Evolutionary conservation across 768 basidiomycete genomes (phyloP), one percentile per base, ranked within the genome.

Genomic region (Sarcomyxa edulis): DNA sequence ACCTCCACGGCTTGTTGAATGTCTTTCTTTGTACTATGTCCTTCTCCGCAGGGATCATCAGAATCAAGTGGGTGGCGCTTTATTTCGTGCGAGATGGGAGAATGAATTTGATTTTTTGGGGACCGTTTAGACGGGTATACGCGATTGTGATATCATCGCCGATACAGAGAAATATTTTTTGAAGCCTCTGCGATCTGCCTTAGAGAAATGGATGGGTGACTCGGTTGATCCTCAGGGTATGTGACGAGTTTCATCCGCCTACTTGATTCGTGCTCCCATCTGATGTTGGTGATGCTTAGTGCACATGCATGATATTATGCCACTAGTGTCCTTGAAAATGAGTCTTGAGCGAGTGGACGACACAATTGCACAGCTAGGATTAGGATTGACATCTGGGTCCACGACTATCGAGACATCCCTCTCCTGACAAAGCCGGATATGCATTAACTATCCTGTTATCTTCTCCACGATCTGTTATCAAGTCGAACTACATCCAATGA

Each of bases 1-100:
- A 48, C 62, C 77, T n/a, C 48, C 68, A 15, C 65, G 86, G 28
- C 61, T 90, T 16, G 67, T 72, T 0, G 84, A 87, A 44, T 78
- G 73, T 44, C 60, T 90, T 5, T 74, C 76, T 12, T 67, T 88
- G 35, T 84, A 81, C 51, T 87, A 82, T 46, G 66, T 82, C 23
- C 61, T 87, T 12, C 49, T 86, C 6, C 55, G 62, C 31, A 61
- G 83, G 45, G 86, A 90, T 52, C 50, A 45, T 7, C 45, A 57
- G 4, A 89, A 88, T 50, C 54, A 54, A 51, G 86, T 84, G 33
- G 15, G 59, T 46, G n/a, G n/a, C n/a, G n/a, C n/a, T n/a, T n/a
- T n/a, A n/a, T n/a, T n/a, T n/a, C n/a, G n/a, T n/a, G n/a, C n/a
- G n/a, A n/a, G n/a, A n/a, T n/a, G n/a, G n/a, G n/a, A n/a, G n/a